Conservation (phyloP, 2,329 filamentous ascomycete species). For the Fusarium ambrosium region DNA sequence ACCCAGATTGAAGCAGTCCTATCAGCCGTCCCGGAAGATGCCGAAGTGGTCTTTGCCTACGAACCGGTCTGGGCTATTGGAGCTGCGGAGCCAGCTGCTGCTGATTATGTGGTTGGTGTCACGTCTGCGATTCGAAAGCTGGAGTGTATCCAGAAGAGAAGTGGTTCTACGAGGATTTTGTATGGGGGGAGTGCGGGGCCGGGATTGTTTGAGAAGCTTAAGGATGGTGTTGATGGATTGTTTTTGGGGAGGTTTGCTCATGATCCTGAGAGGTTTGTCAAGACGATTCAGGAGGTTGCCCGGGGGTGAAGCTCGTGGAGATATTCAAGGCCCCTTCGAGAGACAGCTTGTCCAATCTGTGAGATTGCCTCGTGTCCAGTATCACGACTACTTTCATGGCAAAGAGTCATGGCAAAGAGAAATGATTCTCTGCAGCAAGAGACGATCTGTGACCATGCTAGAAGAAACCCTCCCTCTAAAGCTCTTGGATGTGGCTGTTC, state of each 20-base stretch:
- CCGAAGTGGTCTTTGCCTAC: constrained; percentile 83
- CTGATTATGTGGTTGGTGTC: constrained; percentile 80
- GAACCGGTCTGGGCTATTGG: constrained; percentile 94
- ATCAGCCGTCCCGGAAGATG: constrained; percentile 68
- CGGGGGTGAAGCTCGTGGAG: constrained; percentile 48
- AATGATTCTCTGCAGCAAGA: neutral
- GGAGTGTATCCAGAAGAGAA: constrained; percentile 64
- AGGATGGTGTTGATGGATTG: constrained; percentile 80
- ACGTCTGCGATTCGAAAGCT: constrained; percentile 72
- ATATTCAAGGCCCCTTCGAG: neutral
- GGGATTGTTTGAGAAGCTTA: constrained; percentile 78
- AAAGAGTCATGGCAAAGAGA: neutral
- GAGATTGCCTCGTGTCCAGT: neutral
- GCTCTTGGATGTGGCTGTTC: neutral
- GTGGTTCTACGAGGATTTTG: constrained; percentile 75
- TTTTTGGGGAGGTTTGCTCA: constrained; percentile 88
- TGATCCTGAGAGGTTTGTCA: constrained; percentile 77
- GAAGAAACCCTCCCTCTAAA: neutral
- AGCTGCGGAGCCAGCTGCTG: constrained; percentile 76
- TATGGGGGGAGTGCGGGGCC: constrained; percentile 89
- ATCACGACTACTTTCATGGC: neutral
- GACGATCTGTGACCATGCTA: neutral
- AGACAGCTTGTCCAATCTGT: neutral
- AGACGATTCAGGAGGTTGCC: constrained; percentile 80
- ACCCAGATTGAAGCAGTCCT: constrained; percentile 76